Evolutionary conservation across 2,329 filamentous ascomycete species (phyloP), one percentile per base, ranked within the genome.

Genomic region (Trichoderma koningiopsis): DNA sequence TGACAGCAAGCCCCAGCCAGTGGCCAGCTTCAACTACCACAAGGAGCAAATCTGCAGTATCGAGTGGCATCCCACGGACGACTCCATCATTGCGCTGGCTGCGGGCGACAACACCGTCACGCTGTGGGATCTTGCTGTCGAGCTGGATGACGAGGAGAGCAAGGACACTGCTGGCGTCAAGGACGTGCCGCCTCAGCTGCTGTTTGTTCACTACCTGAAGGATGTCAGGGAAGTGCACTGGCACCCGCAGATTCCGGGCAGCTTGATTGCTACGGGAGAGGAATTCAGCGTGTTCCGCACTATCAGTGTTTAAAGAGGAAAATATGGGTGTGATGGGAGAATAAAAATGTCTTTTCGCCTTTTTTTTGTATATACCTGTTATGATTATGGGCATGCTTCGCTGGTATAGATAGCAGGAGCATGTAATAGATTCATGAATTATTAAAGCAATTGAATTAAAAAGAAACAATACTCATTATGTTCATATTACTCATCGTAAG

Each of bases 121-220:
- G 1, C 83, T 98, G 37, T 98, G 96, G 96, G 96, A 99, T 87
- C 81, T 99, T 78, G 94, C 94, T 0, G 96, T 98, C 69, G 96
- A 99, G 84, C 79, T 98, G 71, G 96, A 99, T 75, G 96, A 98
- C 77, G 96, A 99, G 81, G 96, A 98, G 85, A 96, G 91, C 82
- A 92, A 90, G 78, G 93, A 97, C 76, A 94, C 92, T 4, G 93
- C 91, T 0, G 94, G 93, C 65, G 89, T 95, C 52, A 89, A 92
- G 76, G 95, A 97, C 72, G 93, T 98, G 72, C 96, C 96, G 70
- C 93, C 96, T 5, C 96, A 99, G 81, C 82, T 99, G 75, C 84
- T 99, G 72, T 99, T 99, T 80, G 94, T 97, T 77, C 96, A 99
- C 82, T 97, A 97, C 79, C 93, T 96, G 84, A 92, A 96, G 76